Conservation (phyloP, 1,284 basidiomycete genomes). For the Naganishia cerealis region DNA sequence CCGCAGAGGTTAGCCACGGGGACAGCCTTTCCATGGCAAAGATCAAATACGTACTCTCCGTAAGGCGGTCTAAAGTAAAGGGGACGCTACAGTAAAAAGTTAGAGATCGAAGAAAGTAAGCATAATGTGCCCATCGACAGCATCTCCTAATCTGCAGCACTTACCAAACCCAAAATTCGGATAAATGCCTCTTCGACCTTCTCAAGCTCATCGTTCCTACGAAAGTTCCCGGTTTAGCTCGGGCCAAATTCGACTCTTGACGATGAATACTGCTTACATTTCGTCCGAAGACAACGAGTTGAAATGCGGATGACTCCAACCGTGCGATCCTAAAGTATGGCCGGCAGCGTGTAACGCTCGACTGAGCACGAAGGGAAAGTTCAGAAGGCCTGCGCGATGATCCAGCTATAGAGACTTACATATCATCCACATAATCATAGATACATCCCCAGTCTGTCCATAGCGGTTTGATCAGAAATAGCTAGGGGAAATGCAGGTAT, state of each 20-base stretch:
- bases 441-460: slow-evolving; percentile 29
- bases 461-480: neutral
- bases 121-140: no score
- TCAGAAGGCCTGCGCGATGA: neutral
- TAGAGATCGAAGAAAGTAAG: no score
- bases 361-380: neutral
- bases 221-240: neutral
- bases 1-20: slow-evolving; percentile 58
- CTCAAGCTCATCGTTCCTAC: slow-evolving; percentile 36
- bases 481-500: slow-evolving; percentile 58
- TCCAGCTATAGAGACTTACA: slow-evolving; percentile 35
- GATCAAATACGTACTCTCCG: slow-evolving; percentile 1
- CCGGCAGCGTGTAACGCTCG: slow-evolving; percentile 49
- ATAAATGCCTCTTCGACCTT: slow-evolving; percentile 51
- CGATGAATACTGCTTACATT: slow-evolving; percentile 10
- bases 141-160: neutral
- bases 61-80: slow-evolving; percentile 31
- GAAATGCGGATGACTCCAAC: slow-evolving; percentile 57
- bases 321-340: slow-evolving; percentile 62
- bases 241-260: neutral
- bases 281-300: slow-evolving; percentile 40
- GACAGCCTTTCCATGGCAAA: slow-evolving; percentile 57
- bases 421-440: slow-evolving; percentile 46
- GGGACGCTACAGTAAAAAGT: neutral
- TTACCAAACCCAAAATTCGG: slow-evolving; percentile 22